Evolutionary conservation across 768 basidiomycete species (phyloP).

Genomic region (Trametes cinnabarina): DNA sequence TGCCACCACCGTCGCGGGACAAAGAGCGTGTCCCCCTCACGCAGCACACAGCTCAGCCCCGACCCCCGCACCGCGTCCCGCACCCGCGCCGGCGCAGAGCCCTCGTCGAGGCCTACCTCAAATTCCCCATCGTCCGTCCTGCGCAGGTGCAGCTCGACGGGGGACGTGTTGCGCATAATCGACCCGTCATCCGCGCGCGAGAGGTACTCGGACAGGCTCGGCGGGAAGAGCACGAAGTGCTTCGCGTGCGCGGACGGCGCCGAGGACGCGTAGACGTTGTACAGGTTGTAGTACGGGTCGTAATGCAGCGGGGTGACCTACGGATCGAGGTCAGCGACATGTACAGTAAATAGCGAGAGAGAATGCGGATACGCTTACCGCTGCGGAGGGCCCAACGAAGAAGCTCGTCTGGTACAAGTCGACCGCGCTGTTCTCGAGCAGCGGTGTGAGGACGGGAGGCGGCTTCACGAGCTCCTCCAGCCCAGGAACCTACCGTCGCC

Average conservation of each 20-base stretch:
- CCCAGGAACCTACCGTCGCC: constrained; percentile 11
- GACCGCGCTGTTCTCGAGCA: constrained; percentile 9
- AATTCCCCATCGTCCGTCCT: background rate
- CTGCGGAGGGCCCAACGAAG: constrained; percentile 24
- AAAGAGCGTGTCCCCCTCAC: constrained; percentile 27
- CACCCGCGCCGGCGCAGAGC: background rate
- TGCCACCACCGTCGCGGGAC: constrained; percentile 29
- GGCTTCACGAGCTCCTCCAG: constrained; percentile 7
- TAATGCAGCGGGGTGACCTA: constrained; percentile 27
- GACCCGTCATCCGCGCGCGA: background rate
- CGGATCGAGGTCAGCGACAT: background rate
- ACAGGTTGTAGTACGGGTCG: constrained; percentile 28
- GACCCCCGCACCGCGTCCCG: constrained; percentile 8
- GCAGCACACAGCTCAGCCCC: constrained; percentile 18
- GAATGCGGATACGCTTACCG: no score
- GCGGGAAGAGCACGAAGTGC: constrained; percentile 25
- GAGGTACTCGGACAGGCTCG: constrained; percentile 11
- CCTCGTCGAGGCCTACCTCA: constrained; percentile 1
- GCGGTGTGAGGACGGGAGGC: constrained; percentile 15
- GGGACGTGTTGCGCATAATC: constrained; percentile 19
- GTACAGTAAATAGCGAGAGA: background rate
- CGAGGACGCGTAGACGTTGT: constrained; percentile 23
- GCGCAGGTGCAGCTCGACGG: constrained; percentile 13
- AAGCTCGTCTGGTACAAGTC: constrained; percentile 26
- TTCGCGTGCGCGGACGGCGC: constrained; percentile 18